Evolutionary conservation across 1,284 basidiomycete species (phyloP), one percentile per base, ranked within the genome.

Genomic region (Pterulicium gracile): DNA sequence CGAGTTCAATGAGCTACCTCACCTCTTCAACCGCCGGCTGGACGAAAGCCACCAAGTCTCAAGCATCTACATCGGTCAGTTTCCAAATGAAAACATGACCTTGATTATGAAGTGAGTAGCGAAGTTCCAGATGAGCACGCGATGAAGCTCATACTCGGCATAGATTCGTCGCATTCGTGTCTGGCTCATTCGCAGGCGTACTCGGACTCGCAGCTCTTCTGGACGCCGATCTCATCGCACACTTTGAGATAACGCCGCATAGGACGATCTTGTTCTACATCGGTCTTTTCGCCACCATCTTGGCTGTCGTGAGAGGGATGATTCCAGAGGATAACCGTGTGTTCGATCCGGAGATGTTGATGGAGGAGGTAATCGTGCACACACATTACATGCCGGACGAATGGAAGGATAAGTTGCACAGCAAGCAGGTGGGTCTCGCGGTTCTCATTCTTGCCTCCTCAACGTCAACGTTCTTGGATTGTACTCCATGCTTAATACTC

Each of bases 1-100:
- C 50, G 96, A 98, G 62, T 99, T 97, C 71, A 99, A 98, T 61
- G 95, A 99, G 61, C 72, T 99, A 3, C 89, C 92, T 0, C 95
- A 98, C 62, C 70, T 95, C 24, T 98, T 98, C 61, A 75, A 81
- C 34, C 73, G 90, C 39, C 73, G 95, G 45, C 72, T 97, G 44
- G 82, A 93, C 54, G 81, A 88, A 55, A 92, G 88, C 50, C 93
- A 95, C 55, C 89, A 88, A 0, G 68, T 81, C 7, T 90, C 96
- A 13, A 93, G 86, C 61, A 86, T 91, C 72, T 98, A 98, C 62
- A 92, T 97, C 51, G 91, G 91, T 20, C 95, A 98, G 60, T 98
- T 96, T 59, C 95, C 95, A 0, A 98, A 98, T 58, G 92, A 93
- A 59, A 88, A 93, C 56, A 72, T 91, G 14, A 87, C 92, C 0